Percentiles rank a stretch among this genome's conserved stretches.
Conservation (phyloP, 139 green algal species). For the Trebouxia sp. region DNA sequence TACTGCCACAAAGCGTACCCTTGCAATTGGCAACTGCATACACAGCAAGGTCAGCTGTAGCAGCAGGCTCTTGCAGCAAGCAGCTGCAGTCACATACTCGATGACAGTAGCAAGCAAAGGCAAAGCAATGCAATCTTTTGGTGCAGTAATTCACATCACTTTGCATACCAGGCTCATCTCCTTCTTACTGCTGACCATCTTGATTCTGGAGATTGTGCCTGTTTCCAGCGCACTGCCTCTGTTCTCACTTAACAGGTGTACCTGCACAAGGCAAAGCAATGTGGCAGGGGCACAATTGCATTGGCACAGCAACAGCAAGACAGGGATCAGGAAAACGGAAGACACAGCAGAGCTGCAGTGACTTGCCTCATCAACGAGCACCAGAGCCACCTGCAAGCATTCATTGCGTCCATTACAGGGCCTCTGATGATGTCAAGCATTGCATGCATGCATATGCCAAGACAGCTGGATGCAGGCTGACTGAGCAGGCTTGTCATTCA, state of each 20-base stretch:
- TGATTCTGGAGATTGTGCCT: slow-evolving; percentile 78
- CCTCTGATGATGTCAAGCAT: not conserved
- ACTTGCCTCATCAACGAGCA: slow-evolving; percentile 90
- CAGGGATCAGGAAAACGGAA: too few relatives aligned
- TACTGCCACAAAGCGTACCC: slow-evolving; percentile 82
- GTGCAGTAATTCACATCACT: not conserved
- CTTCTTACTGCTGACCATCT: slow-evolving; percentile 66
- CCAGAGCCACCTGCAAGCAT: slow-evolving; percentile 66
- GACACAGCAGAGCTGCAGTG: too few relatives aligned
- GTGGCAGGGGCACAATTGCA: too few relatives aligned
- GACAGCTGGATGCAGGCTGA: slow-evolving; percentile 26
- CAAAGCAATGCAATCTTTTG: not conserved
- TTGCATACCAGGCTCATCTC: slow-evolving; percentile 27
- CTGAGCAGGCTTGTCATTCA: slow-evolving; percentile 26
- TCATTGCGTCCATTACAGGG: not conserved
- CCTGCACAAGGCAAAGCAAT: not conserved
- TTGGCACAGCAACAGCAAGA: too few relatives aligned
- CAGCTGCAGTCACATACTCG: too few relatives aligned
- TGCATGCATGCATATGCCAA: not conserved
- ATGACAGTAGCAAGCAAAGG: too few relatives aligned
- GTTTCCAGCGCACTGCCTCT: slow-evolving; percentile 83
- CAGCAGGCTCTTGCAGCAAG: too few relatives aligned
- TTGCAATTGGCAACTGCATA: slow-evolving; percentile 61
- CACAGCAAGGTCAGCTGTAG: not conserved
- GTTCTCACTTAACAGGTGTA: slow-evolving; percentile 85